Percentiles rank a stretch among this genome's conserved stretches.
Conservation (phyloP, 495 filamentous ascomycete genomes). For the Staphylotrichum longicolle region DNA sequence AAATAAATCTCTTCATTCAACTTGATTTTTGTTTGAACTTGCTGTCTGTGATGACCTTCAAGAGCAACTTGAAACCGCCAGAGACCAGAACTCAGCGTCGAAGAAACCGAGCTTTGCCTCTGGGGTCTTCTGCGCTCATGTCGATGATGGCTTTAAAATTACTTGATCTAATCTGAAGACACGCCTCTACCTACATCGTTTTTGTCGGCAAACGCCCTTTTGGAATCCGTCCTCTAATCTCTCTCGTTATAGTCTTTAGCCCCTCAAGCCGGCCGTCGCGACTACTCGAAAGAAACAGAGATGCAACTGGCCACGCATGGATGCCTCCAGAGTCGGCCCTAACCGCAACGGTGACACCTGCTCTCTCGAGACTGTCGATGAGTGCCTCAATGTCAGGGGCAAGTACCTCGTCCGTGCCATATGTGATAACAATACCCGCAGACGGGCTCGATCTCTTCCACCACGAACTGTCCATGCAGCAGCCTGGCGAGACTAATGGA, state of each 20-base stretch:
- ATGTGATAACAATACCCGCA: conserved; percentile 60
- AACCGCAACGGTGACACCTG: conserved; percentile 47
- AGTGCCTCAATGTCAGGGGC: conserved; percentile 59
- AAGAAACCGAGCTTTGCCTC: conserved; percentile 46
- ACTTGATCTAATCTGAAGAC: conserved; percentile 58
- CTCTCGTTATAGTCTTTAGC: conserved; percentile 44
- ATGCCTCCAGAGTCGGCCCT: conserved; percentile 59
- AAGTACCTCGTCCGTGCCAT: conserved; percentile 70
- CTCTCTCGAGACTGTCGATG: conserved; percentile 46
- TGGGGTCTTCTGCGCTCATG: conserved; percentile 52
- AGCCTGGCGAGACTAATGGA: conserved; percentile 63
- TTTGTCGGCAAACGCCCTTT: background rate
- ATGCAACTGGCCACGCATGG: conserved; percentile 77
- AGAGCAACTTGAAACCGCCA: conserved; percentile 39
- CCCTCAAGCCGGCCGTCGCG: conserved; percentile 50
- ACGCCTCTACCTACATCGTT: background rate
- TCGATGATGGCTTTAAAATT: conserved; percentile 45
- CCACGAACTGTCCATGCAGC: conserved; percentile 57
- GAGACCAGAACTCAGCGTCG: conserved; percentile 40
- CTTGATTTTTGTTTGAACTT: background rate
- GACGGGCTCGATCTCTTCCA: conserved; percentile 61
- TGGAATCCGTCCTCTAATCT: conserved; percentile 42
- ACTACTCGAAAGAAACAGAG: conserved; percentile 60
- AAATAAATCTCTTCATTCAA: background rate
- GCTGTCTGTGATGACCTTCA: conserved; percentile 43